phyloP scores from a whole-genome alignment of 139 green algal genomes.

The Closterium sp. region DNA sequence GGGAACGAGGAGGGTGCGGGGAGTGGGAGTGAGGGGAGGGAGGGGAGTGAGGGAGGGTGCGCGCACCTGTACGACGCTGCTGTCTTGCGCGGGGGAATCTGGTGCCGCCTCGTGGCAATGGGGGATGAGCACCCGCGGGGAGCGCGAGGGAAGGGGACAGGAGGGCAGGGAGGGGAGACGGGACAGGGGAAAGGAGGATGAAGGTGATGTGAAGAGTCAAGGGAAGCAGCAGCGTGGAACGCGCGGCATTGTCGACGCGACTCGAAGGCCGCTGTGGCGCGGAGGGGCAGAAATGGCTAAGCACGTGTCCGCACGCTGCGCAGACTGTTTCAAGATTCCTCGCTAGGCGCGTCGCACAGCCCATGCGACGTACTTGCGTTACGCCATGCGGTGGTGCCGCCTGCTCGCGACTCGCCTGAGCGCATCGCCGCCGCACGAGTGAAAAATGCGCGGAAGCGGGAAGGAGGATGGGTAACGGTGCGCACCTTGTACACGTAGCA shows the following conservation, averaged over 20 bases:
- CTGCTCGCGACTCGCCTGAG: background rate
- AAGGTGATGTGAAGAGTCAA: background rate
- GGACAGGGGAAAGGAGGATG: background rate
- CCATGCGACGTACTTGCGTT: no score
- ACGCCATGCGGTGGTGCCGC: background rate
- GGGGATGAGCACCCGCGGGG: background rate
- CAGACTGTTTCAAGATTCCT: no score
- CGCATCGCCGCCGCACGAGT: no score
- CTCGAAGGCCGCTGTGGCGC: no score
- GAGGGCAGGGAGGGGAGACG: background rate
- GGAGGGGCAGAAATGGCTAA: no score
- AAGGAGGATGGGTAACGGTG: no score
- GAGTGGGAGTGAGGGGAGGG: no score
- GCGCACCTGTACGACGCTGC: conserved; percentile 30
- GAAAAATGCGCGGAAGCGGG: no score
- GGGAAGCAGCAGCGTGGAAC: background rate
- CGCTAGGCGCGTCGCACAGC: no score
- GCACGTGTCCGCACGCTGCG: no score
- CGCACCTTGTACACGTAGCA: conserved; percentile 43
- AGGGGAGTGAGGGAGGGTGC: no score
- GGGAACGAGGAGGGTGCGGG: background rate
- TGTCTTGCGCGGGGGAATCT: conserved; percentile 29
- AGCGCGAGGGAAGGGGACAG: no score
- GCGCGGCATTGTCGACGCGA: background rate
- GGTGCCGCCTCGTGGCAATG: background rate